Conservation (phyloP, 352 stramenopile species). For the Peronospora destructor region DNA sequence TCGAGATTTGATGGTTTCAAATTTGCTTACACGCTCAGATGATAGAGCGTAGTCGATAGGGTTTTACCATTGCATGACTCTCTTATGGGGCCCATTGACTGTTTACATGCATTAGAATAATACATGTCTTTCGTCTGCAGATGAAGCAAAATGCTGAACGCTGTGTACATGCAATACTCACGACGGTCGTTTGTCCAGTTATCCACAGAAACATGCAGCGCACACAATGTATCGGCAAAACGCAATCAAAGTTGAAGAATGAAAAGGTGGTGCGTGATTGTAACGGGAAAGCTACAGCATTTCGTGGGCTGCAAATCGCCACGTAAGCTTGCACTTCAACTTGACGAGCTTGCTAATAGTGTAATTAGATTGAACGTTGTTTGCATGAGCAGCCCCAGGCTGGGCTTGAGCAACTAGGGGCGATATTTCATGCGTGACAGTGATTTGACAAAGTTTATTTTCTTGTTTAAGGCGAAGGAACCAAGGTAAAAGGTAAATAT, state of each 20-base stretch:
- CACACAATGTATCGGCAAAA: not conserved
- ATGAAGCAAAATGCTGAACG: constrained; percentile 15
- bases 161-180: constrained; percentile 6
- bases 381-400: not conserved
- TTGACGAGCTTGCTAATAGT: constrained; percentile 14
- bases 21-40: too few relatives aligned
- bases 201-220: not conserved
- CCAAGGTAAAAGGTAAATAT: not conserved
- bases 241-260: constrained; percentile 6
- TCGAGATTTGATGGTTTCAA: too few relatives aligned
- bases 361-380: not conserved
- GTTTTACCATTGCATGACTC: too few relatives aligned
- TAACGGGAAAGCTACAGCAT: constrained; percentile 4
- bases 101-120: not conserved
- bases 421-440: not conserved
- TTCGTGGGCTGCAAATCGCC: constrained; percentile 9
- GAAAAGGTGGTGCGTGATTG: constrained; percentile 13
- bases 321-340: constrained; percentile 13
- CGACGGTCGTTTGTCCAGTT: not conserved
- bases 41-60: too few relatives aligned
- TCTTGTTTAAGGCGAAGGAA: not conserved
- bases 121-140: constrained; percentile 5
- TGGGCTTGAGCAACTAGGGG: not conserved
- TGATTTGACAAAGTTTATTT: not conserved
- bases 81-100: not conserved